phyloP scores from a whole-genome alignment of 768 basidiomycete species.

The Mycena rosella region DNA sequence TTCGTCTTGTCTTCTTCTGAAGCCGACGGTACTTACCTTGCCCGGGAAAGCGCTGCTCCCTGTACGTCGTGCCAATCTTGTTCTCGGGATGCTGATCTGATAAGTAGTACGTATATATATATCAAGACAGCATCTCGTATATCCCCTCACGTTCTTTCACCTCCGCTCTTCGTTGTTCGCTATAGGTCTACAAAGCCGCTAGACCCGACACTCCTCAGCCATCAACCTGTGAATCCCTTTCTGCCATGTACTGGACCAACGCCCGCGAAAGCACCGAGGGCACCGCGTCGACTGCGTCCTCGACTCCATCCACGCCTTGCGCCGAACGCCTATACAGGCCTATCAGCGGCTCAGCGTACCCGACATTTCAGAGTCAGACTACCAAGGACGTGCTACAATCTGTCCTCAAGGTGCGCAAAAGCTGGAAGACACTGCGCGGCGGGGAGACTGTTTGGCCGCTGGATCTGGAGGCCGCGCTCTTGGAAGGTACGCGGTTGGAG shows the following conservation, averaged over 20 bases:
- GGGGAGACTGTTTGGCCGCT: constrained; percentile 86
- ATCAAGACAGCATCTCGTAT: constrained; percentile 8
- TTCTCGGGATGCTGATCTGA: constrained; percentile 25
- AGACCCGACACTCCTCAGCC: background rate
- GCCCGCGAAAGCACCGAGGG: constrained; percentile 31
- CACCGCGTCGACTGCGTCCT: constrained; percentile 28
- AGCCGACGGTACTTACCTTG: constrained; percentile 32
- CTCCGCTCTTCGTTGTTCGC: background rate
- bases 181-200: constrained; percentile 9
- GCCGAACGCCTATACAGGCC: constrained; percentile 31
- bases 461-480: constrained; percentile 80
- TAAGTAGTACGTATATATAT: no score
- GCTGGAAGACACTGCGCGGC: constrained; percentile 81
- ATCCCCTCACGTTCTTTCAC: constrained; percentile 24
- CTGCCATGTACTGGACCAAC: constrained; percentile 33
- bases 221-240: constrained; percentile 1
- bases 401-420: constrained; percentile 77
- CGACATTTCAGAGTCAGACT: constrained; percentile 48
- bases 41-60: constrained; percentile 28
- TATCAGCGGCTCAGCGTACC: constrained; percentile 27
- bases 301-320: constrained; percentile 32
- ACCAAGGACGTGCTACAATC: constrained; percentile 74
- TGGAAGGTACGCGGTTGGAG: constrained; percentile 73
- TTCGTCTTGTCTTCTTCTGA: constrained; percentile 31
- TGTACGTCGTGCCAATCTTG: constrained; percentile 26